Base-by-base conservation (phyloP, 2,329 filamentous ascomycete species). In the Arthroderma sp. region DNA sequence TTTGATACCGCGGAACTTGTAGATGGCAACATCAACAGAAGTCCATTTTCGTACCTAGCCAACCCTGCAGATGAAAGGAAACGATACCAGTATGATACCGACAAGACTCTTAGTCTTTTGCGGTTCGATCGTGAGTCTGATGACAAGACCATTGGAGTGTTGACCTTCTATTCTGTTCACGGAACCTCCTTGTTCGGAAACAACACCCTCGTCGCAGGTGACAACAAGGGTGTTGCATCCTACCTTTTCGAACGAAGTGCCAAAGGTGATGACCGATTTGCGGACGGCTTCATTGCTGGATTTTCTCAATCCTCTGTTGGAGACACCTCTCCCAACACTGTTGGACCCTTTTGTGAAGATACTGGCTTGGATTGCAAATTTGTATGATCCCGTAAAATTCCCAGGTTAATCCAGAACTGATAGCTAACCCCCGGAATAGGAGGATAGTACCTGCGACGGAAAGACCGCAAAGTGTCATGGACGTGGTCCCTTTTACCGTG, bases 211-310 rank as follows among this genome's bases (percentile, higher is more conserved):
- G 82, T 93, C 54, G 85, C 90, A 2, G 91, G 88, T n/a, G 91
- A 97, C 70, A 97, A 97, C 75, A 97, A 97, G 73, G 91, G 91
- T 11, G 88, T 95, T 5, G 91, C 91, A 1, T 87, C 91, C 0
- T 86, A 86, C 67, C 75, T 95, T 11, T 85, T 96, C 56, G 91
- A 97, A 68, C 80, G 86, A 62, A 83, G 81, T 55, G 77, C 86
- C 53, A 68, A 73, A 1, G 71, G 70, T n/a, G 76, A 81, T 17
- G 66, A 75, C 1, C 76, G 74, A 17, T 82, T 83, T 35, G 79
- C 81, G 0, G 75, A 82, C 1, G 80, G 79, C 8, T 95, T 95
- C 64, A 87, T 96, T 1, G 90, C 91, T 2, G 91, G 89, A 3
- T 97, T 96, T 70, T 93, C 88, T 0, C 91, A 96, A 69, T 83